Evolutionary conservation across 2,329 filamentous ascomycete genomes (phyloP).

Genomic region (Trichoderma cornu-damae): DNA sequence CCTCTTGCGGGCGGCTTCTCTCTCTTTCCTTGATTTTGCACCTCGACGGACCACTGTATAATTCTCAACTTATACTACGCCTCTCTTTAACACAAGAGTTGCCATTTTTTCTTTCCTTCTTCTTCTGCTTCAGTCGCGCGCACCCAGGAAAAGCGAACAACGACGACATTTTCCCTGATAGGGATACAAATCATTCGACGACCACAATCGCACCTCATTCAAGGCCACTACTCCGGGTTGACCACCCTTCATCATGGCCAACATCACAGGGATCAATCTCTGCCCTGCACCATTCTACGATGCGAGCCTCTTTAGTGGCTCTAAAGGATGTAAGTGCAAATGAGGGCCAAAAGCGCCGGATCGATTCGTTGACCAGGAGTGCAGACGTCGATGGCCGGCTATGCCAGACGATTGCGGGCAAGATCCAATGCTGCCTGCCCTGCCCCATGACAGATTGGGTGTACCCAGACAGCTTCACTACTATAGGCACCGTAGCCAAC

Average conservation of each 20-base stretch:
- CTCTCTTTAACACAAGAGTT: no score
- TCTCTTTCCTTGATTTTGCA: conserved; percentile 1
- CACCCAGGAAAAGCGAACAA: neutral
- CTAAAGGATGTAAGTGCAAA: conserved; percentile 57
- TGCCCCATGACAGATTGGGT: conserved; percentile 81
- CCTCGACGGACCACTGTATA: neutral
- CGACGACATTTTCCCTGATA: neutral
- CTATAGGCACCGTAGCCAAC: conserved; percentile 62
- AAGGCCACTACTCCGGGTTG: neutral
- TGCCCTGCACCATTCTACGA: conserved; percentile 70
- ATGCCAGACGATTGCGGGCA: conserved; percentile 45
- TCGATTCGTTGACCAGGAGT: conserved; percentile 4
- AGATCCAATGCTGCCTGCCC: conserved; percentile 73
- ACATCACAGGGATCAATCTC: conserved; percentile 38
- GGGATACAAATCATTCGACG: neutral
- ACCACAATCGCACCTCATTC: neutral
- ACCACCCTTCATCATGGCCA: conserved; percentile 26
- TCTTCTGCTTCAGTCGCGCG: neutral
- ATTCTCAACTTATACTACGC: neutral
- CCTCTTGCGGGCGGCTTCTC: no score
- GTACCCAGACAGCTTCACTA: conserved; percentile 55
- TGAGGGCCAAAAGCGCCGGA: neutral
- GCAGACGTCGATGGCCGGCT: conserved; percentile 55
- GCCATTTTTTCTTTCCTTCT: no score
- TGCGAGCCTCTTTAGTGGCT: conserved; percentile 51